phyloP scores from a whole-genome alignment of 225 moss, liverwort and hornwort genomes.

The Takakia lepidozioides region DNA sequence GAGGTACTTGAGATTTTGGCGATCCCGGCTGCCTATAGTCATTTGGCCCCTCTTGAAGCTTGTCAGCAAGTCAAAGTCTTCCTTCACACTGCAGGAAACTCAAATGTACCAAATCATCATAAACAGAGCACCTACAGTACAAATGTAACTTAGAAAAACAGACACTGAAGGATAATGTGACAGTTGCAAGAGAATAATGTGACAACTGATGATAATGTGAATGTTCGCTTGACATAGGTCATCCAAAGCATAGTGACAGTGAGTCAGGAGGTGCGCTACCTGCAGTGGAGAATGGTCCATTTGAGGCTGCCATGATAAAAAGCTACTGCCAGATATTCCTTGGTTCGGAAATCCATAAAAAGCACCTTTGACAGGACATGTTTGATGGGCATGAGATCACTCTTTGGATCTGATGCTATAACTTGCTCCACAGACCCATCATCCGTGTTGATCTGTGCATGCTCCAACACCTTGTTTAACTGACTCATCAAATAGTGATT shows the following conservation, averaged over 20 bases:
- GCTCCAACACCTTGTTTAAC: no score
- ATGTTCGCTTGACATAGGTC: no score
- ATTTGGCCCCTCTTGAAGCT: slow-evolving; percentile 53
- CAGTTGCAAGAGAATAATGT: no score
- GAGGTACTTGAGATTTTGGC: slow-evolving; percentile 46
- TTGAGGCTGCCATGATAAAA: slow-evolving; percentile 44
- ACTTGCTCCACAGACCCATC: slow-evolving; percentile 56
- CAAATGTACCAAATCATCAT: no score
- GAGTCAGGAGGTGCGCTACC: slow-evolving; percentile 38
- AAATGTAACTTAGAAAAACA: no score
- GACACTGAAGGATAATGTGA: no score
- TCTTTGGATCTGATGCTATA: slow-evolving; percentile 56
- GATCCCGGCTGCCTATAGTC: slow-evolving; percentile 64
- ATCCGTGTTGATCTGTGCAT: slow-evolving; percentile 55
- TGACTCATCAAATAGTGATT: no score
- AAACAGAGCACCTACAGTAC: no score
- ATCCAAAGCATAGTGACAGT: no score
- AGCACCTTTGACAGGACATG: slow-evolving; percentile 54
- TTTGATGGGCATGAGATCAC: slow-evolving; percentile 47
- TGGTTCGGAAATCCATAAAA: slow-evolving; percentile 60
- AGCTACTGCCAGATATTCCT: slow-evolving; percentile 62
- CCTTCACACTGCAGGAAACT: slow-evolving; percentile 56
- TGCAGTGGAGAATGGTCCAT: slow-evolving; percentile 53
- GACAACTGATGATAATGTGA: no score
- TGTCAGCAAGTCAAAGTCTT: slow-evolving; percentile 60